Base-by-base conservation (phyloP, 2,329 filamentous ascomycete genomes). In the Penicillium frequentans region DNA sequence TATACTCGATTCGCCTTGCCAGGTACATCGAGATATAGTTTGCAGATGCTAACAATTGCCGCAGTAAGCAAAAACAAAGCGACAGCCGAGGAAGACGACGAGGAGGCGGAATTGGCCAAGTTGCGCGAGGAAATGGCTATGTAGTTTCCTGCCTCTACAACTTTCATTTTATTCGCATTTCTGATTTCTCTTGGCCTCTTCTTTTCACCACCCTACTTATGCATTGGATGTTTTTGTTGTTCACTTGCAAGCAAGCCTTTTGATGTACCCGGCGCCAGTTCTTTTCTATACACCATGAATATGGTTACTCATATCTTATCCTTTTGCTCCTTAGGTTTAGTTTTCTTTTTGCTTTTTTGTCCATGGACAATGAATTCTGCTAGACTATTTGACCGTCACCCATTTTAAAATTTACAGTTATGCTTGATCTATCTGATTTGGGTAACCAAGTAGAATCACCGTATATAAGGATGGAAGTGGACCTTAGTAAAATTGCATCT, bases 91-190 rank as follows among this genome's bases (percentile, higher is more conserved):
- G 91, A 96, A 75, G 93, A 97, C 75, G 93, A 98, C 82, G 95
- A 98, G 73, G 93, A 98, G 76, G 93, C 89, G 69, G 93, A 98
- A 79, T 81, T 98, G 71, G 86, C 89, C 76, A 97, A 95, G 79
- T 77, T 99, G 66, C 92, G 96, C 74, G 93, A 91, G 35, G 93
- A 97, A 77, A 98, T 98, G 93, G 93, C 93, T 64, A 96, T 97
- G 89, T 96, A 76, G 77, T 70, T 47, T 45, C 39, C 43, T 16
- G 11, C 21, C n/a, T 29, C 43, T 33, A 10, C 16, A 13, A 35
- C 47, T 42, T 21, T 39, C 24, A 42, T 50, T 31, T 50, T 46
- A 33, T 24, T 3, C 23, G 45, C 26, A 35, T 55, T 35, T 46
- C 21, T 51, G 48, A 49, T 35, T 44, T 55, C 37, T 37, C 11